These are phyloP conservation scores for Durotheca rogersii DNA, from an alignment of 495 filamentous ascomycete species.

Conservation along the genomic window DNA sequence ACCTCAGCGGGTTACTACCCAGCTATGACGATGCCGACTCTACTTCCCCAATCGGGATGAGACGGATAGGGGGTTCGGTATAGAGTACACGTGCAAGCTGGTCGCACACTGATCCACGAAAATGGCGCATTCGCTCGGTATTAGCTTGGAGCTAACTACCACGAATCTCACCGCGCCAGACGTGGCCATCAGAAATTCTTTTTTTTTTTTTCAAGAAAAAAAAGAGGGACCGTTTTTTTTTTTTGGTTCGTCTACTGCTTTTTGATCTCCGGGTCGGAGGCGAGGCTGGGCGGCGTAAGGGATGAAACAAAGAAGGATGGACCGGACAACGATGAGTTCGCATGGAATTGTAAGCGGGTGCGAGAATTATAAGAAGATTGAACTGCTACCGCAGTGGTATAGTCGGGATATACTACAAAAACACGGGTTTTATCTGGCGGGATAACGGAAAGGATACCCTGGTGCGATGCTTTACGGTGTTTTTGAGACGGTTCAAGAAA, in stretches of 20 bases:
- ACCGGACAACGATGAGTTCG: constrained; percentile 13
- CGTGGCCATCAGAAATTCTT: constrained; percentile 26
- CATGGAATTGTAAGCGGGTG: constrained; percentile 15
- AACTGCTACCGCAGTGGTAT: constrained; percentile 10
- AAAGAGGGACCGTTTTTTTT: constrained; percentile 34
- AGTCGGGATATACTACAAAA: constrained; percentile 39
- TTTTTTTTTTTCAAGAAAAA: no score
- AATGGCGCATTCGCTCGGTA: constrained; percentile 10
- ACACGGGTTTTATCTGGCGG: constrained; percentile 31
- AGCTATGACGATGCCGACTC: constrained; percentile 41
- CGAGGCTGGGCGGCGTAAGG: constrained; percentile 30
- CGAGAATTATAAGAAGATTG: constrained; percentile 30
- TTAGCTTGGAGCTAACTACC: constrained; percentile 9
- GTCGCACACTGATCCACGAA: constrained; percentile 10
- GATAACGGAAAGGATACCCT: constrained; percentile 39
- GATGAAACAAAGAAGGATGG: constrained; percentile 21
- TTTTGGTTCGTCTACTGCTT: constrained; percentile 20
- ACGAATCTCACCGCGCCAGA: constrained; percentile 18
- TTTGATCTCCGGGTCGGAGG: constrained; percentile 8
- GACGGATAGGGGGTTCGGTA: not conserved
- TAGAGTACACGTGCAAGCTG: constrained; percentile 5
- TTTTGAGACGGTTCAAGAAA: constrained; percentile 31
- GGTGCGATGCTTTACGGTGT: constrained; percentile 37
- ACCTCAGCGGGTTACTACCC: constrained; percentile 50
- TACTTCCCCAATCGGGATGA: constrained; percentile 36